Conservation (phyloP, 1,284 basidiomycete species). For the Ceratobasidium sp. region DNA sequence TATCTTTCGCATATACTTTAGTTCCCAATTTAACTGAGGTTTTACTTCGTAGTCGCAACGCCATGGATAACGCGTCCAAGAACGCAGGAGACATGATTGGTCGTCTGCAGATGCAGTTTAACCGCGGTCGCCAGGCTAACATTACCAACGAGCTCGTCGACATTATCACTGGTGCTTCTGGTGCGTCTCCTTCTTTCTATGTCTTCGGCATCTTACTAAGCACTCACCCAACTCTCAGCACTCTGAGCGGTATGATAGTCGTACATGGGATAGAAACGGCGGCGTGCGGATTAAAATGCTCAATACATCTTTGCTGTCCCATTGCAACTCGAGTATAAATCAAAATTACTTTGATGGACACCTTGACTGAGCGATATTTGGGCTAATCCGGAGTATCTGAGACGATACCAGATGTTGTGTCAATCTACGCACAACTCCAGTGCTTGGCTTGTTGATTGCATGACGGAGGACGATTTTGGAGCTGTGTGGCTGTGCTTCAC, state of each 20-base stretch:
- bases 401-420: no score
- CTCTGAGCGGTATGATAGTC: constrained; percentile 9
- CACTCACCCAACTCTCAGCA: not conserved
- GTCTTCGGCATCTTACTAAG: no score
- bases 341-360: not conserved
- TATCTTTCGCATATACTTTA: constrained; percentile 6
- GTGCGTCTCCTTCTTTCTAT: constrained; percentile 5
- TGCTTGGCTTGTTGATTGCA: not conserved
- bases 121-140: constrained; percentile 98
- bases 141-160: constrained; percentile 97
- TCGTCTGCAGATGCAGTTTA: constrained; percentile 92
- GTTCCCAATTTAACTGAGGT: not conserved
- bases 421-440: no score
- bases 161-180: constrained; percentile 85
- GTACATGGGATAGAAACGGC: not conserved
- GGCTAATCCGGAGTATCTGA: no score
- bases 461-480: not conserved
- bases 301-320: not conserved
- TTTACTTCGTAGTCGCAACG: constrained; percentile 78
- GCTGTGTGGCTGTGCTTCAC: constrained; percentile 5
- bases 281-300: constrained; percentile 11
- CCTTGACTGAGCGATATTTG: not conserved
- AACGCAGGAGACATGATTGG: constrained; percentile 95
- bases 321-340: not conserved
- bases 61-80: constrained; percentile 99